Conservation (phyloP, 2,329 filamentous ascomycete genomes). For the Monosporascus sp. region DNA sequence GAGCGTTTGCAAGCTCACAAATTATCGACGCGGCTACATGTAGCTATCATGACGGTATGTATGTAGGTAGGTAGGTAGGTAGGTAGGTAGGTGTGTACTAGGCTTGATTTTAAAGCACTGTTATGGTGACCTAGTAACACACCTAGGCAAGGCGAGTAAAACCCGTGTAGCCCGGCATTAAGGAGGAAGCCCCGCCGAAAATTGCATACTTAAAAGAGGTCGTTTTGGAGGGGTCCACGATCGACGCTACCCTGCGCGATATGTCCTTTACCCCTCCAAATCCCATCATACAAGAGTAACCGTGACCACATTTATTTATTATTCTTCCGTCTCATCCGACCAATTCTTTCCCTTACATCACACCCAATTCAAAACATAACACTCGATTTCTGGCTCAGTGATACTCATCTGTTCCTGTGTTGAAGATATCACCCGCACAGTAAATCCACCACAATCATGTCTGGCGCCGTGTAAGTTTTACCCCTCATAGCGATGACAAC, state of each 20-base stretch:
- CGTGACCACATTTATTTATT: neutral
- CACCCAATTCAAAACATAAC: neutral
- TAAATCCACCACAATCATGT: conserved; percentile 44
- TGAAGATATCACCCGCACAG: neutral
- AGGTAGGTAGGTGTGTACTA: neutral
- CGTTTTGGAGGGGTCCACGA: neutral
- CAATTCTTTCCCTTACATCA: conserved; percentile 7
- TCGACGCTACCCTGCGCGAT: neutral
- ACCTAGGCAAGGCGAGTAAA: neutral
- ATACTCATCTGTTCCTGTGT: neutral
- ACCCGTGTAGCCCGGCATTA: neutral
- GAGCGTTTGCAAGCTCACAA: neutral
- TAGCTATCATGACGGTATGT: neutral
- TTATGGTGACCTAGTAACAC: no score
- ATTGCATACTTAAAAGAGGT: neutral
- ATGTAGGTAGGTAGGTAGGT: neutral
- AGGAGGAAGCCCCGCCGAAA: conserved; percentile 5
- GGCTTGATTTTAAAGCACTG: neutral
- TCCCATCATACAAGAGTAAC: conserved; percentile 27
- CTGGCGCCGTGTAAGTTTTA: conserved; percentile 61
- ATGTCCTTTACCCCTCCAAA: conserved; percentile 2
- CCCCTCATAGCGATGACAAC: conserved; percentile 13
- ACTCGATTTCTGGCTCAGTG: neutral
- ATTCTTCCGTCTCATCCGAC: conserved; percentile 4
- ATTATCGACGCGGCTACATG: neutral